Conservation (phyloP, 352 stramenopile species). For the Phytophthora europaea region DNA sequence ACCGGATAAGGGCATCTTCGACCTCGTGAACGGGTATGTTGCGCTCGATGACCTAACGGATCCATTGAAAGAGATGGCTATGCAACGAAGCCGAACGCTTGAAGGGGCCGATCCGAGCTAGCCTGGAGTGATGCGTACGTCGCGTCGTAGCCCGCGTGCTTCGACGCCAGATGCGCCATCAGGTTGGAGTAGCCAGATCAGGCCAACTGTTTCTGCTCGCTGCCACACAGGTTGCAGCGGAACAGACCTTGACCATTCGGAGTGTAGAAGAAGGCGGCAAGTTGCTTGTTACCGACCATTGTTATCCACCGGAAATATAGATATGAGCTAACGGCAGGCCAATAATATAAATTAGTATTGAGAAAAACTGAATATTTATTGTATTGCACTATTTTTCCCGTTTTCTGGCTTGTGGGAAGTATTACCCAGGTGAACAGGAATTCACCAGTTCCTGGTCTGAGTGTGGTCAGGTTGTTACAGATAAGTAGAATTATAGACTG, state of each 20-base stretch:
- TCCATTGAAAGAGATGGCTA: constrained; percentile 19
- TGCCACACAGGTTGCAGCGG: constrained; percentile 13
- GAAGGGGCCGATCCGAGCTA: neutral
- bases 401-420: no score
- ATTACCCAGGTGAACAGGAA: no score
- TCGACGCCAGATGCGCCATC: constrained; percentile 7
- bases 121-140: neutral
- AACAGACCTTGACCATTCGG: constrained; percentile 12
- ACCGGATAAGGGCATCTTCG: constrained; percentile 3
- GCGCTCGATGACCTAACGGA: constrained; percentile 14
- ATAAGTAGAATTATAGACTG: no score
- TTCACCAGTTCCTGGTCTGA: no score
- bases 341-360: no score
- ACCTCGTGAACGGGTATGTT: constrained; percentile 21
- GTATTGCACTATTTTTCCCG: no score
- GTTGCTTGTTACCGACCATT: constrained; percentile 17
- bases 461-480: no score
- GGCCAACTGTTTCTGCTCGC: constrained; percentile 1
- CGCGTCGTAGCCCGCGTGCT: constrained; percentile 7
- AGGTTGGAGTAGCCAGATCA: constrained; percentile 22
- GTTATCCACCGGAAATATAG: neutral
- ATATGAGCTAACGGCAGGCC: constrained; percentile 9
- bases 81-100: constrained; percentile 7
- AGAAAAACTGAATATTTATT: no score
- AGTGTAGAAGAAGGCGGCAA: constrained; percentile 16